Conservation (phyloP, 1,284 basidiomycete species). For the Naganishia liquefaciens region DNA sequence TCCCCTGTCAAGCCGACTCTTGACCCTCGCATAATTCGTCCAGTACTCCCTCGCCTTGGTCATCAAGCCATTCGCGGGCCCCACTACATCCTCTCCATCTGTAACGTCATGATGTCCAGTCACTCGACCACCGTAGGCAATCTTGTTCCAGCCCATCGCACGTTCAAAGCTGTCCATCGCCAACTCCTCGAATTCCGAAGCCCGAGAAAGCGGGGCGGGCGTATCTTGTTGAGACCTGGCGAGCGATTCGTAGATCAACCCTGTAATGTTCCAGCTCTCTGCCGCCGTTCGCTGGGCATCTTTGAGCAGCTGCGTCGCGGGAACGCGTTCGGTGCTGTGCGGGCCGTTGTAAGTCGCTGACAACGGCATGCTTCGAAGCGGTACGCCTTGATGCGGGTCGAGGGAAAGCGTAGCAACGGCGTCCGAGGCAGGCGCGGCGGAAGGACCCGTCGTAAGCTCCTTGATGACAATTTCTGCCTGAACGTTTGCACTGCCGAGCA, state of each 20-base stretch:
- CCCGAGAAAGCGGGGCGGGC: conserved; percentile 67
- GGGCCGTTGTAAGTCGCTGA: conserved; percentile 6
- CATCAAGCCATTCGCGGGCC: conserved; percentile 40
- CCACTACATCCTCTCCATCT: conserved; percentile 45
- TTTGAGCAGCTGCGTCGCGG: conserved; percentile 64
- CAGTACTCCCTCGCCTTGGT: conserved; percentile 50
- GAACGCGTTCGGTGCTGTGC: conserved; percentile 34
- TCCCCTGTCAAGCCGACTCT: conserved; percentile 5
- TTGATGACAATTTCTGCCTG: conserved; percentile 67
- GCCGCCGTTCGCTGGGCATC: conserved; percentile 68
- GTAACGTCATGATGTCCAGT: conserved; percentile 27
- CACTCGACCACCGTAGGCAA: conserved; percentile 68
- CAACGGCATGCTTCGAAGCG: conserved; percentile 15
- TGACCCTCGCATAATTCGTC: conserved; percentile 46
- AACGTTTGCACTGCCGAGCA: conserved; percentile 63
- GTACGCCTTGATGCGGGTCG: conserved; percentile 21
- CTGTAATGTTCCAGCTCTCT: conserved; percentile 67
- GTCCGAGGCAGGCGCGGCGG: conserved; percentile 56
- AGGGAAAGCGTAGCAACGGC: conserved; percentile 58
- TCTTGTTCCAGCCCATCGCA: conserved; percentile 64
- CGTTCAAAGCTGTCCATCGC: conserved; percentile 63
- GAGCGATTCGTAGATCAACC: conserved; percentile 67
- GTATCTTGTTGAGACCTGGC: conserved; percentile 67
- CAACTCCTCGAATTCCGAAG: conserved; percentile 53
- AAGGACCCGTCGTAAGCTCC: conserved; percentile 57